Conservation (phyloP, 495 filamentous ascomycete species). For the Staphylotrichum longicolle region DNA sequence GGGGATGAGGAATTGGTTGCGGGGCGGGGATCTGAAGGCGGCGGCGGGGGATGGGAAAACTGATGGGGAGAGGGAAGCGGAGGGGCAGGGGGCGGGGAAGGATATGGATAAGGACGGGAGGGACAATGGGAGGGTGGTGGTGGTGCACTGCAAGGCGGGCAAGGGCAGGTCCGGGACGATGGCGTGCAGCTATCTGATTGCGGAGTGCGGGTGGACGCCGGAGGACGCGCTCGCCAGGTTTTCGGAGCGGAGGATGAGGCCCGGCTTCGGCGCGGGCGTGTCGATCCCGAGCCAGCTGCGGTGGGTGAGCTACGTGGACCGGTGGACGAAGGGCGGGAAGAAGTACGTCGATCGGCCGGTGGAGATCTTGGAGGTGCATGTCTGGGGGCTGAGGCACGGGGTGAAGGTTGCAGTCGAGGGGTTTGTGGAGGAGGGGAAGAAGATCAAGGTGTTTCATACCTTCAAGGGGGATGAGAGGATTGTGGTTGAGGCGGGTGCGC, state of each 20-base stretch:
- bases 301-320: constrained; percentile 86
- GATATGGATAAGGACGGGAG: background rate
- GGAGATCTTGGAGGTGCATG: constrained; percentile 83
- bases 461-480: constrained; percentile 73
- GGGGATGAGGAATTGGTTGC: constrained; percentile 84
- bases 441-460: constrained; percentile 77
- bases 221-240: constrained; percentile 78
- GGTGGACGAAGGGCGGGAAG: constrained; percentile 72
- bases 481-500: constrained; percentile 60
- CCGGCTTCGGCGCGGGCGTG: constrained; percentile 84
- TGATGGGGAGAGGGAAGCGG: background rate
- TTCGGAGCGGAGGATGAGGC: constrained; percentile 83
- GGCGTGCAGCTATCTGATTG: constrained; percentile 82
- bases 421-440: constrained; percentile 81
- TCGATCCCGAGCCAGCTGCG: constrained; percentile 88
- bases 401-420: constrained; percentile 86
- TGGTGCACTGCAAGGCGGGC: constrained; percentile 96
- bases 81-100: background rate
- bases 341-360: constrained; percentile 78
- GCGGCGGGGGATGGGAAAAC: background rate
- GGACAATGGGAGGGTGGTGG: constrained; percentile 59
- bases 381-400: constrained; percentile 84
- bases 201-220: constrained; percentile 80
- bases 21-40: constrained; percentile 43
- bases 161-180: constrained; percentile 93